Conservation (phyloP, 352 stramenopile species). For the Phytophthora tubulina region DNA sequence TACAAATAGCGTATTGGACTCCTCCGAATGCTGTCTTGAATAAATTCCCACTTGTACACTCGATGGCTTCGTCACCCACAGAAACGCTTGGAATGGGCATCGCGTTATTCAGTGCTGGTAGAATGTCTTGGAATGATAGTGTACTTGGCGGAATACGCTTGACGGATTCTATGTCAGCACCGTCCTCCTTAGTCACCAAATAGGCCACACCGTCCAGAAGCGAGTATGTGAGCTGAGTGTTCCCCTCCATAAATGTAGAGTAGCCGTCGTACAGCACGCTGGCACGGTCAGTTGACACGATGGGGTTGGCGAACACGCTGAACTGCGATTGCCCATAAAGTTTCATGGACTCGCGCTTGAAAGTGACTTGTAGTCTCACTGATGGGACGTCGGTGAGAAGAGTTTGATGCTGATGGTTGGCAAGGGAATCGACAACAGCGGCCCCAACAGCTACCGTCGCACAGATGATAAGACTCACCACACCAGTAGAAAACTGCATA, state of each 20-base stretch:
- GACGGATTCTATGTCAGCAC: constrained; percentile 1
- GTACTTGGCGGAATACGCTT: constrained; percentile 15
- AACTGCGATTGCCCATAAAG: constrained; percentile 34
- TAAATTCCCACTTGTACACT: constrained; percentile 32
- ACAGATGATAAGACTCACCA: no score
- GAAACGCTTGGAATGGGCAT: constrained; percentile 20
- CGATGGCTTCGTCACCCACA: constrained; percentile 10
- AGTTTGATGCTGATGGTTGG: no score
- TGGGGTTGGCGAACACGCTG: constrained; percentile 37
- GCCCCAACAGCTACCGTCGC: background rate
- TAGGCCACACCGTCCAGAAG: constrained; percentile 40
- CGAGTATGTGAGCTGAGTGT: constrained; percentile 35
- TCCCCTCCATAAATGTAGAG: constrained; percentile 32
- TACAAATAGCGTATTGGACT: constrained; percentile 40
- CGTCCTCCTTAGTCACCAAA: constrained; percentile 24
- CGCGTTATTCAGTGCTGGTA: constrained; percentile 24
- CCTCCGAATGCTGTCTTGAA: constrained; percentile 40
- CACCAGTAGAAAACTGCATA: no score
- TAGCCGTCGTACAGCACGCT: constrained; percentile 39
- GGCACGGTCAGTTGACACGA: constrained; percentile 23
- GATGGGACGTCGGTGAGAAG: constrained; percentile 31
- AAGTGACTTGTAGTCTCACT: constrained; percentile 44
- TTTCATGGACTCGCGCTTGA: constrained; percentile 37
- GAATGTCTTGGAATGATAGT: constrained; percentile 30
- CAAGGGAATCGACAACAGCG: background rate